These are phyloP conservation scores for Zygosaccharomyces pseudorouxii DNA, from an alignment of 805 yeast genomes.

Conservation along the genomic window DNA sequence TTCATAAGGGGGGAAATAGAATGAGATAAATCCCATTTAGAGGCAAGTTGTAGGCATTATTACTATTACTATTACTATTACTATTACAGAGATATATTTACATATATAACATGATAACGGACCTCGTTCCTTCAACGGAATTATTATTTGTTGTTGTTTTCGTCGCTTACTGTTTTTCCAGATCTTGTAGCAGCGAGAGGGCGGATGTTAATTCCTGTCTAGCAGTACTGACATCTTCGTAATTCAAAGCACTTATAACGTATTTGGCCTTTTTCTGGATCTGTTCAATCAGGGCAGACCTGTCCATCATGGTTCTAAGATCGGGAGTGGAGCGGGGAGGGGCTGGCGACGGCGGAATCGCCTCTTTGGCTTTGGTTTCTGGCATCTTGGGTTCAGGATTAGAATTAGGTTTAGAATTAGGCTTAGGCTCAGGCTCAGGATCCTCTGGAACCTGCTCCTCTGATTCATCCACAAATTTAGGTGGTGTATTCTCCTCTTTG, in stretches of 20 bases:
- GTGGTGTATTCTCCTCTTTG: slow-evolving; percentile 7
- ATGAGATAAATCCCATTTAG: background rate
- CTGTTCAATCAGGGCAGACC: slow-evolving; percentile 50
- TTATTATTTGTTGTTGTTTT: background rate
- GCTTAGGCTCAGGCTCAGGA: background rate
- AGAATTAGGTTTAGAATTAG: no score
- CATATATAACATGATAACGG: slow-evolving; percentile 6
- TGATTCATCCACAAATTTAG: slow-evolving; percentile 8
- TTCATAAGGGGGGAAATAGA: background rate
- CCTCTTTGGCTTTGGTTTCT: background rate
- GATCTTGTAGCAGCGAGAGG: slow-evolving; percentile 37
- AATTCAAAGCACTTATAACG: slow-evolving; percentile 74
- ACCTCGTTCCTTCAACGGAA: slow-evolving; percentile 17
- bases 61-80: background rate
- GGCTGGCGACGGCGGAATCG: slow-evolving; percentile 13
- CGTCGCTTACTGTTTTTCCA: slow-evolving; percentile 1
- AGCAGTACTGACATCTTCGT: slow-evolving; percentile 69
- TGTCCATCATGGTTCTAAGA: slow-evolving; percentile 47
- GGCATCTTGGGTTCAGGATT: no score
- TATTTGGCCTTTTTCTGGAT: slow-evolving; percentile 69
- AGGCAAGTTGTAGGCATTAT: slow-evolving; percentile 8
- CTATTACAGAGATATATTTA: slow-evolving; percentile 2
- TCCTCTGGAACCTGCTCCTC: slow-evolving; percentile 5
- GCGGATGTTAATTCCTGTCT: slow-evolving; percentile 55
- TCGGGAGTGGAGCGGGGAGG: slow-evolving; percentile 29